Evolutionary conservation across 257 asterid species (phyloP).

Genomic region (Misopates orontium): DNA sequence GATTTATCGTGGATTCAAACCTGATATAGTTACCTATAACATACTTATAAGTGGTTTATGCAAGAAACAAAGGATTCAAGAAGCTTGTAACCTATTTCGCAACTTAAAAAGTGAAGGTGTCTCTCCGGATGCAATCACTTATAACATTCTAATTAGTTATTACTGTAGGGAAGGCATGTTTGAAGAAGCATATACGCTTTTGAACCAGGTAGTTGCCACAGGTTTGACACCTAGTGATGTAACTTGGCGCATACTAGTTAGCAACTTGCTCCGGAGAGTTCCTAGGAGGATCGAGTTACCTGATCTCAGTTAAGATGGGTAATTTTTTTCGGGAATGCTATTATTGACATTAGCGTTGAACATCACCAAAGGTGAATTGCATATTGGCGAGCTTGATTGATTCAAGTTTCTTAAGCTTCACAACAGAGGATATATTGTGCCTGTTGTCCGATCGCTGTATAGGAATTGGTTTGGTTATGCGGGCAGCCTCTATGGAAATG

Average conservation of each 20-base stretch:
- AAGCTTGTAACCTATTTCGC: conserved; percentile 59
- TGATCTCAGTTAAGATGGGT: conserved; percentile 20
- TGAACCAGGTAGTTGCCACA: conserved; percentile 52
- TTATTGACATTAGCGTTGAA: no score
- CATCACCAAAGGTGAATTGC: no score
- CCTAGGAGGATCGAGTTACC: conserved; percentile 27
- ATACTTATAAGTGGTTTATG: conserved; percentile 75
- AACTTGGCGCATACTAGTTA: conserved; percentile 71
- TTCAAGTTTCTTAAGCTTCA: no score
- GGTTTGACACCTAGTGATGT: conserved; percentile 68
- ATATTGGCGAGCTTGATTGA: no score
- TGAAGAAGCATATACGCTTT: conserved; percentile 59
- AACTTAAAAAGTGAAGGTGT: conserved; percentile 59
- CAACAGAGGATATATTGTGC: no score
- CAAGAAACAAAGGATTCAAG: conserved; percentile 53
- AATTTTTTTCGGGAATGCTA: not conserved
- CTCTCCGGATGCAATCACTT: conserved; percentile 63
- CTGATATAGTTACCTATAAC: conserved; percentile 79
- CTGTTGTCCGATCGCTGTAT: no score
- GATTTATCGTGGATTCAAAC: conserved; percentile 67
- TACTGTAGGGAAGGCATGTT: conserved; percentile 59
- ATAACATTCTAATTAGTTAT: conserved; percentile 64
- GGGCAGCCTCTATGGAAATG: no score
- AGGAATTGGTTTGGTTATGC: no score
- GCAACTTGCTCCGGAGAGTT: conserved; percentile 44